phyloP scores from a whole-genome alignment of 2,329 filamentous ascomycete genomes.

The Conoideocrella luteorostrata region DNA sequence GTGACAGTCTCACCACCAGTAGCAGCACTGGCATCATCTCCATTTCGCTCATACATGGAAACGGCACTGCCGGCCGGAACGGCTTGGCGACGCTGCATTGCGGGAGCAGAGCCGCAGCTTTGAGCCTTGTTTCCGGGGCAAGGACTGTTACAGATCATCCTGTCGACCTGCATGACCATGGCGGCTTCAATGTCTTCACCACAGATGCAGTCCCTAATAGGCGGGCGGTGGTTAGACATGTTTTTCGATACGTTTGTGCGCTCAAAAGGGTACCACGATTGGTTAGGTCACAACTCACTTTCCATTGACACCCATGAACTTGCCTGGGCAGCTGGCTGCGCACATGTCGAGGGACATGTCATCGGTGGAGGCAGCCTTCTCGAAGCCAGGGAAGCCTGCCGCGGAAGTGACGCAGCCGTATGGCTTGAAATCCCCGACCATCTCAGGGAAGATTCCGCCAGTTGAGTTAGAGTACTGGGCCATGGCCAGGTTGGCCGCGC shows the following conservation, averaged over 20 bases:
- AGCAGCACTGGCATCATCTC: background rate
- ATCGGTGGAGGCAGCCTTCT: slow-evolving; percentile 7
- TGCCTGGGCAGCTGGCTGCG: slow-evolving; percentile 15
- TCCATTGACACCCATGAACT: slow-evolving; percentile 20
- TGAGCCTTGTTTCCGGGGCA: slow-evolving; percentile 21
- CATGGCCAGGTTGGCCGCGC: slow-evolving; percentile 23
- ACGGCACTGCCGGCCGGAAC: background rate
- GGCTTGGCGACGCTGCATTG: slow-evolving; percentile 1
- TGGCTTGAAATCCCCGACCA: slow-evolving; percentile 15
- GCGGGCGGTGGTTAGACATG: background rate
- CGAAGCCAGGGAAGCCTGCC: slow-evolving; percentile 18
- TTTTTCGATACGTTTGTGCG: no score
- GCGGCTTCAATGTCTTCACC: slow-evolving; percentile 13
- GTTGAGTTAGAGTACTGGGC: slow-evolving; percentile 16
- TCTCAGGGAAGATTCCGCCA: slow-evolving; percentile 12
- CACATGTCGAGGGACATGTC: slow-evolving; percentile 21
- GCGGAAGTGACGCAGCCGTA: slow-evolving; percentile 20
- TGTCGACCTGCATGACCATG: slow-evolving; percentile 8
- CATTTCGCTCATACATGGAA: slow-evolving; percentile 5
- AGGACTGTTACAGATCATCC: slow-evolving; percentile 17
- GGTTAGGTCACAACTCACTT: slow-evolving; percentile 18
- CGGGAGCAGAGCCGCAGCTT: slow-evolving; percentile 18
- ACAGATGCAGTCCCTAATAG: slow-evolving; percentile 24
- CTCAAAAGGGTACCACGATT: no score
- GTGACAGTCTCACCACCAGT: slow-evolving; percentile 10